Evolutionary conservation across 164 flowering plant genomes (phyloP).

Genomic region (Warburgia ugandensis): DNA sequence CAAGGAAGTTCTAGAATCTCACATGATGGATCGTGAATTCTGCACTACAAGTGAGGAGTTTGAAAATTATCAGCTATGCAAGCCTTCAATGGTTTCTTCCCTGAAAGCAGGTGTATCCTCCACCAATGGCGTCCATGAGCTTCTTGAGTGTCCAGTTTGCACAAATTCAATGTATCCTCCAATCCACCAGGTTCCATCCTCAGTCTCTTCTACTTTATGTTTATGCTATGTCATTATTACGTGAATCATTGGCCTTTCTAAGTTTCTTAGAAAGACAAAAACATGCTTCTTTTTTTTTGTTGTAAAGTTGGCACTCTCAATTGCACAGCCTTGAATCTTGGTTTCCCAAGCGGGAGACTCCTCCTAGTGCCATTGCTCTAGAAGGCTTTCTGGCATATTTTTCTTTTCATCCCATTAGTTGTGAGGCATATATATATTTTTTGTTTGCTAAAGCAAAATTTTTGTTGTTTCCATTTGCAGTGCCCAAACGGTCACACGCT

Average conservation of each 20-base stretch:
- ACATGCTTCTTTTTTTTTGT: no score
- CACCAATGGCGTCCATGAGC: constrained; percentile 50
- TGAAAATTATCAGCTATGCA: constrained; percentile 16
- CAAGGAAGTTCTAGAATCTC: constrained; percentile 20
- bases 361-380: no score
- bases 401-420: not conserved
- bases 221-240: no score
- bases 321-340: no score
- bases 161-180: constrained; percentile 74
- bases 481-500: constrained; percentile 73
- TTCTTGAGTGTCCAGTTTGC: constrained; percentile 67
- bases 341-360: no score
- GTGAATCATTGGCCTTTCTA: no score
- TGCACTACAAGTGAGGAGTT: constrained; percentile 9
- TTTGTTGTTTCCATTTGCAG: constrained; percentile 20
- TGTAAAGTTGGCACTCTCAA: no score
- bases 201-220: not conserved
- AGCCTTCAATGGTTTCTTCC: constrained; percentile 7
- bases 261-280: no score
- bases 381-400: no score
- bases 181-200: constrained; percentile 46
- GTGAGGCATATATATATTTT: not conserved
- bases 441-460: not conserved
- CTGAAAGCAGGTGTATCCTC: constrained; percentile 23
- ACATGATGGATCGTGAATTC: constrained; percentile 7